Conservation (phyloP, 352 stramenopile genomes). For the Phytophthora syringae region DNA sequence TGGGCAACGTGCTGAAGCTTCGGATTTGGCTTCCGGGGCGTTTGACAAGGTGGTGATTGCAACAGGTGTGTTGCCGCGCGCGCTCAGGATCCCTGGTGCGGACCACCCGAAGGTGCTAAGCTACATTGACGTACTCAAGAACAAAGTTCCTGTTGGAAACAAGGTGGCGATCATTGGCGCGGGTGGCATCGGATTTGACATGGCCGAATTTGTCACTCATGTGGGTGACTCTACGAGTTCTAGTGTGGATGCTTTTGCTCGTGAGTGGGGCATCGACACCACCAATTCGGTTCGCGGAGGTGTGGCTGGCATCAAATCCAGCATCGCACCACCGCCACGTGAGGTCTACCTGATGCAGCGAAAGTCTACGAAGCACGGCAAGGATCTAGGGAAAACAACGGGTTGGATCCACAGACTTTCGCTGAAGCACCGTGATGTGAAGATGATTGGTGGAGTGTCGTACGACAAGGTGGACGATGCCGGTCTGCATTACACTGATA, state of each 20-base stretch:
- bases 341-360: conserved; percentile 96
- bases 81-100: conserved; percentile 87
- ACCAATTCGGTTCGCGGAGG: conserved; percentile 85
- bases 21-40: conserved; percentile 53
- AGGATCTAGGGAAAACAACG: conserved; percentile 95
- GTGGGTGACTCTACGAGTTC: conserved; percentile 69
- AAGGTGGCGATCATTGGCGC: conserved; percentile 96
- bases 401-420: conserved; percentile 97
- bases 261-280: conserved; percentile 96
- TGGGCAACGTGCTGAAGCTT: conserved; percentile 49
- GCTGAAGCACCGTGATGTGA: conserved; percentile 91
- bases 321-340: conserved; percentile 53
- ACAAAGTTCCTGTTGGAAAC: conserved; percentile 89
- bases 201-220: conserved; percentile 95
- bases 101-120: conserved; percentile 93
- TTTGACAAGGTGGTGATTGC: conserved; percentile 96
- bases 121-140: conserved; percentile 96
- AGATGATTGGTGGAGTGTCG: conserved; percentile 93
- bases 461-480: conserved; percentile 96
- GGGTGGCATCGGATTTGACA: conserved; percentile 98
- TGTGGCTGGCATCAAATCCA: conserved; percentile 61
- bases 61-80: conserved; percentile 93
- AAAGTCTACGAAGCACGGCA: conserved; percentile 94
- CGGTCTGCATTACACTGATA: conserved; percentile 94
- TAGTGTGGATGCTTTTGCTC: conserved; percentile 86